Base-by-base conservation (phyloP, 805 yeast genomes). In the Ogataea trehalophila region DNA sequence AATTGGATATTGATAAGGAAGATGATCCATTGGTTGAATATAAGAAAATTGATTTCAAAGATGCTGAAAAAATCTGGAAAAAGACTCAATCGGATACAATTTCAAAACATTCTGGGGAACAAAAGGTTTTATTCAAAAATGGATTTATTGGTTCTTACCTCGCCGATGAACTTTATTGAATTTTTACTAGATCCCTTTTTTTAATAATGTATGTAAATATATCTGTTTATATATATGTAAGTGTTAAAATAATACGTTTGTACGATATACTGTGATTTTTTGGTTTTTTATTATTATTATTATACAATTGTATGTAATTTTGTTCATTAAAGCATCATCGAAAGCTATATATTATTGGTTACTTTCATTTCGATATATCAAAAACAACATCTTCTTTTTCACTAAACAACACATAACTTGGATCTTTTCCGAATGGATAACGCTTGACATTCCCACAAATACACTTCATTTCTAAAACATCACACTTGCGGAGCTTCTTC, bases 1-100 rank as follows among this genome's bases (percentile, higher is more conserved):
- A 92, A 65, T 78, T 92, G 52, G 97, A 91, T 66, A 85, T 89
- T 52, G 96, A 88, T 61, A 77, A 72, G 52, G 96, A 90, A 66
- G 95, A 87, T 60, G 78, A 71, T 51, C 86, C 86, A 44, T 67
- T 87, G 56, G 73, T 73, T 37, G 66, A 69, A 14, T 73, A 81
- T 65, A 71, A 75, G 52, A 80, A 77, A 61, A 73, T 87, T 20
- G 79, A 63, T 35, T 90, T 79, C 62, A 72, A 70, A 36, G 77
- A 73, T 41, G 95, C 94, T 1, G 80, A 79, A 57, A 57, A 61
- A 33, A 73, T 46, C 18, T 60, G 62, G 62, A 57, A 57, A 29
- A 17, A 44, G 17, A 33, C 42, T 15, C 52, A 53, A 26, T 43
- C 46, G 16, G 49, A 44, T 15, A 46, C 46, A n/a, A 49, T 49